These are phyloP conservation scores for Sinapis alba DNA, from an alignment of 441 rosid species.

Conservation along the genomic window DNA sequence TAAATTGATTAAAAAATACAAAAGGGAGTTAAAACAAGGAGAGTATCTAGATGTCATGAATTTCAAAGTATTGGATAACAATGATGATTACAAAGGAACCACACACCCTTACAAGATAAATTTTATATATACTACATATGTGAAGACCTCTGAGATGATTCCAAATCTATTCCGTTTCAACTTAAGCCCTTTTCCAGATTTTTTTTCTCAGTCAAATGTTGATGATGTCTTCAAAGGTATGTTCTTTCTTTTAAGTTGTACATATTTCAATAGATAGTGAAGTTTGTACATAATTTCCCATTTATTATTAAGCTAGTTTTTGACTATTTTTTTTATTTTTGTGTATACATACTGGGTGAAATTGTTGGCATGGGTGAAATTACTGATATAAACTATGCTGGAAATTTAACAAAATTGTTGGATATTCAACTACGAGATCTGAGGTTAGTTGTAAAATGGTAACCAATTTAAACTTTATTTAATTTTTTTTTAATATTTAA, in stretches of 20 bases:
- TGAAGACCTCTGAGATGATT: too few species aligned
- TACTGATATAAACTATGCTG: neutral
- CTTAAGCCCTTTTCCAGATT: too few species aligned
- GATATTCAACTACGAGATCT: neutral
- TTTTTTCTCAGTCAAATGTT: too few species aligned
- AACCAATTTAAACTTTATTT: too few species aligned
- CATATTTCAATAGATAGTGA: too few species aligned
- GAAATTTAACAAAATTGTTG: neutral
- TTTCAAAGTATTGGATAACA: neutral
- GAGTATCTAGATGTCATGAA: neutral
- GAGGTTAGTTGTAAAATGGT: too few species aligned
- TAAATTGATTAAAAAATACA: neutral
- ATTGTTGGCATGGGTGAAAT: neutral
- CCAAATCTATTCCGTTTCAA: too few species aligned
- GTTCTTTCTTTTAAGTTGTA: too few species aligned
- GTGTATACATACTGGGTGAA: neutral
- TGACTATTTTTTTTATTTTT: neutral
- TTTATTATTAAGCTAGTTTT: too few species aligned
- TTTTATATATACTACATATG: neutral
- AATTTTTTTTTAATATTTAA: neutral
- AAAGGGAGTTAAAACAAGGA: neutral
- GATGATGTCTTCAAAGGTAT: too few species aligned
- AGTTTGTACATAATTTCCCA: too few species aligned
- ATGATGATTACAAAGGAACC: neutral
- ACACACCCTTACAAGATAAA: neutral